These are phyloP conservation scores for Pelargonium nanum DNA, from an alignment of 345 rosid genomes.

Conservation along the genomic window DNA sequence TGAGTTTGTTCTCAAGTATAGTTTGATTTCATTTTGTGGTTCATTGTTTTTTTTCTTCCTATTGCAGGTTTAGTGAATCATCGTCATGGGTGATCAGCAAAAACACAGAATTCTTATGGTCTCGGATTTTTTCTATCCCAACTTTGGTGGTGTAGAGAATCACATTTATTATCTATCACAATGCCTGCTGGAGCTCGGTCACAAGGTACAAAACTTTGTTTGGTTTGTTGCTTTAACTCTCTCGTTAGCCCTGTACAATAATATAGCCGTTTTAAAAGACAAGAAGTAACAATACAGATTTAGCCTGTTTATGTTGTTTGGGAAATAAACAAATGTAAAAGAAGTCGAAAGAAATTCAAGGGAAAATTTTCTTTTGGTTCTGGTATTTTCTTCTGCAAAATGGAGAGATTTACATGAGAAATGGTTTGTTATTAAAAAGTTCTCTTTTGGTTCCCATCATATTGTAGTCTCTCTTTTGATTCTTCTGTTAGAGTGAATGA, in stretches of 20 bases:
- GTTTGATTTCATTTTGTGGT: background rate
- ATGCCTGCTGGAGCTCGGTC: constrained; percentile 82
- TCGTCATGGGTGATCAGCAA: constrained; percentile 43
- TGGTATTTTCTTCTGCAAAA: too few species aligned
- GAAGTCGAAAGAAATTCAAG: too few species aligned
- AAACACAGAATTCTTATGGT: constrained; percentile 72
- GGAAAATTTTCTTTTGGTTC: too few species aligned
- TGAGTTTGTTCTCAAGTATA: background rate
- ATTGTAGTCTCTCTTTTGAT: too few species aligned
- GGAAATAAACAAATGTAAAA: too few species aligned
- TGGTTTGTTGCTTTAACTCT: background rate
- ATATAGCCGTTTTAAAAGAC: too few species aligned
- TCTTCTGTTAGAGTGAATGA: too few species aligned
- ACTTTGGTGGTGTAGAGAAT: constrained; percentile 91
- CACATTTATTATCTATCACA: constrained; percentile 90
- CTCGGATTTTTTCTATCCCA: constrained; percentile 94
- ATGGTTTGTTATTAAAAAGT: too few species aligned
- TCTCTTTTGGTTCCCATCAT: too few species aligned
- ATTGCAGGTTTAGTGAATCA: constrained; percentile 22
- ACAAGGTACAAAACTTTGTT: constrained; percentile 49
- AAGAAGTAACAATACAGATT: background rate
- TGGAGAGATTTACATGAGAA: too few species aligned
- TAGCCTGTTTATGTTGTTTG: too few species aligned
- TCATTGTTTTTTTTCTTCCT: background rate
- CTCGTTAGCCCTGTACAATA: background rate